Percentiles rank a stretch among this genome's conserved stretches.
phyloP scores from a whole-genome alignment of 345 rosid species.

The Rhodomyrtus tomentosa region DNA sequence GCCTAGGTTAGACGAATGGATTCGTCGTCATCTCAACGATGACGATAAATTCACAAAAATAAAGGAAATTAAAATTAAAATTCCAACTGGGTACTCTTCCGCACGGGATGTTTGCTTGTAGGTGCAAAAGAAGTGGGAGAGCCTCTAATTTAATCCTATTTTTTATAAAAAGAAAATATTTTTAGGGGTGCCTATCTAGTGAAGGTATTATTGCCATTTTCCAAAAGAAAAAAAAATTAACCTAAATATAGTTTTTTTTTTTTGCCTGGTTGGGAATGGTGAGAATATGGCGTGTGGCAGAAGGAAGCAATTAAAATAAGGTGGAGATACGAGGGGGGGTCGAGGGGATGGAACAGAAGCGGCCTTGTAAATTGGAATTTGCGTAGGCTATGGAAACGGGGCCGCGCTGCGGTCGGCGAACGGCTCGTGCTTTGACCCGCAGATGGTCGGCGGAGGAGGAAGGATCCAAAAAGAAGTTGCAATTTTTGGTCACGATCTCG shows the following conservation, averaged over 20 bases:
- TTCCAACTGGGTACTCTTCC: neutral
- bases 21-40: neutral
- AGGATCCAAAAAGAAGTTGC: neutral
- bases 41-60: neutral
- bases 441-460: neutral
- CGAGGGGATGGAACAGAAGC: neutral
- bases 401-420: conserved; percentile 79
- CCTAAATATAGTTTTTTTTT: too few species aligned
- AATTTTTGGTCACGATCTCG: neutral
- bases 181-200: neutral
- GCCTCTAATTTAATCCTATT: neutral
- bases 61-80: neutral
- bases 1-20: neutral
- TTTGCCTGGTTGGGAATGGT: conserved; percentile 7
- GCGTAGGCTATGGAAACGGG: conserved; percentile 43
- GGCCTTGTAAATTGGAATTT: conserved; percentile 52
- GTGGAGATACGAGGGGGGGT: neutral
- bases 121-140: conserved; percentile 12
- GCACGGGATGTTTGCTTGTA: conserved; percentile 24
- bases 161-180: neutral
- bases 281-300: conserved; percentile 18
- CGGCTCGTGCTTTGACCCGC: conserved; percentile 53
- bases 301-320: conserved; percentile 6
- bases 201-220: neutral
- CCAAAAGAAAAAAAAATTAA: too few species aligned